Base-by-base conservation (phyloP, 257 asterid genomes). In the Solanum neorickii region DNA sequence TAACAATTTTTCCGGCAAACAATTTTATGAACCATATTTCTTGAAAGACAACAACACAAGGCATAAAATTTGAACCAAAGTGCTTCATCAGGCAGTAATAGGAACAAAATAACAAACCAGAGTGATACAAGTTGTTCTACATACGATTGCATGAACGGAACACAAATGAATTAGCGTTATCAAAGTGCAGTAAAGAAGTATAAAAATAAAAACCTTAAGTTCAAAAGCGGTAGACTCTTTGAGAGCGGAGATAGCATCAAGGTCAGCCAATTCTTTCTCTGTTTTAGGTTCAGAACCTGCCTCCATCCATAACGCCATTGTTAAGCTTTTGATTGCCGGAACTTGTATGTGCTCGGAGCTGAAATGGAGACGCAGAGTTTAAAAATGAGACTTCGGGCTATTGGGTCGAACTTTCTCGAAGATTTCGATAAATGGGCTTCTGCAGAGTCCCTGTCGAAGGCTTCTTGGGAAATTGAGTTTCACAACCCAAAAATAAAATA, bases 241-340 rank as follows among this genome's bases (percentile, higher is more conserved):
- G 92, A 97, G 91, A 80, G 98, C 98, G 83, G 94, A 56, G 68
- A 97, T 94, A 85, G 97, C 98, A 84, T 93, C 95, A 25, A 95
- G 92, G 92, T 97, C 98, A 65, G 90, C 65, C 37, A 88, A 78
- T 66, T 94, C 98, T 29, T 87, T 89, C 21, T 86, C 87, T 69
- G 97, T 90, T 91, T 89, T 84, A 27, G 98, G 97, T 75, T 93
- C 95, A 20, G 97, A 90, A 87, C 97, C 94, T 7, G 98, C 76
- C 70, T 94, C 98, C 98, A 94, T 97, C 94, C 87, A 89, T 27
- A 94, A 94, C 23, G 96, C 95, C 94, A 93, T 93, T 44, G 59
- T 41, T 74, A 68, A 68, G 23, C 39, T 70, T 75, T 82, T 75
- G 25, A 9, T 47, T 16, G 7, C 35, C 31, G 7, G 41, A 10